phyloP scores from a whole-genome alignment of 2,329 filamentous ascomycete species.

The Penicillium polonicum region DNA sequence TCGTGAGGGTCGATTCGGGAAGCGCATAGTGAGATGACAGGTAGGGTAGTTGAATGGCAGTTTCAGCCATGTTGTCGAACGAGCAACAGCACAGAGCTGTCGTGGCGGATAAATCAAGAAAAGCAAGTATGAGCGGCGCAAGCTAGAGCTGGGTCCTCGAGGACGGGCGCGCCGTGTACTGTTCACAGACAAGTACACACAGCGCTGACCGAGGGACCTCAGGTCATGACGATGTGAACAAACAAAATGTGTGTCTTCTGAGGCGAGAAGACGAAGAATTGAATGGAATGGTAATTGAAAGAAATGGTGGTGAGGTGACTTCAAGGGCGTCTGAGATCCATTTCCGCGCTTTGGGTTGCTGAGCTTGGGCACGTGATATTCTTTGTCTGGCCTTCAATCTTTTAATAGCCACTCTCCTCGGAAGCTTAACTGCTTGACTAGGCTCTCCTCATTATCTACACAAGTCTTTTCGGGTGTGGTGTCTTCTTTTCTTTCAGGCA shows the following conservation, averaged over 20 bases:
- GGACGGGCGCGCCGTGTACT: conserved; percentile 19
- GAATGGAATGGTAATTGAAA: conserved; percentile 10
- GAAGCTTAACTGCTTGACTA: background rate
- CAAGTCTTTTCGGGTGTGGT: background rate
- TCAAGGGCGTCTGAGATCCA: conserved; percentile 13
- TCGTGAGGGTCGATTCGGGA: conserved; percentile 55
- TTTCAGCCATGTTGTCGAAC: conserved; percentile 51
- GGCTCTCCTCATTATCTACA: background rate
- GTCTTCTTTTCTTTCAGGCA: background rate
- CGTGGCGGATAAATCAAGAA: conserved; percentile 1
- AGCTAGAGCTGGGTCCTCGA: conserved; percentile 12
- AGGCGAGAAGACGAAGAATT: background rate
- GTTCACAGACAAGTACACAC: conserved; percentile 25
- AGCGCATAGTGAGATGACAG: conserved; percentile 59
- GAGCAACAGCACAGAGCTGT: conserved; percentile 19
- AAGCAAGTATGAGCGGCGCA: conserved; percentile 8
- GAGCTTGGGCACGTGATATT: conserved; percentile 16
- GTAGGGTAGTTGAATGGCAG: conserved; percentile 58
- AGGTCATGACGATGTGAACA: conserved; percentile 21
- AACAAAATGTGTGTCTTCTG: conserved; percentile 4
- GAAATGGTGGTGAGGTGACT: conserved; percentile 6
- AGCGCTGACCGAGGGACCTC: conserved; percentile 15
- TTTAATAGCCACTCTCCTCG: conserved; percentile 4
- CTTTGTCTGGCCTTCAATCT: conserved; percentile 6
- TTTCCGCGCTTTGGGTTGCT: conserved; percentile 16